Base-by-base conservation (phyloP, 2,329 filamentous ascomycete genomes). In the Mariannaea elegans region DNA sequence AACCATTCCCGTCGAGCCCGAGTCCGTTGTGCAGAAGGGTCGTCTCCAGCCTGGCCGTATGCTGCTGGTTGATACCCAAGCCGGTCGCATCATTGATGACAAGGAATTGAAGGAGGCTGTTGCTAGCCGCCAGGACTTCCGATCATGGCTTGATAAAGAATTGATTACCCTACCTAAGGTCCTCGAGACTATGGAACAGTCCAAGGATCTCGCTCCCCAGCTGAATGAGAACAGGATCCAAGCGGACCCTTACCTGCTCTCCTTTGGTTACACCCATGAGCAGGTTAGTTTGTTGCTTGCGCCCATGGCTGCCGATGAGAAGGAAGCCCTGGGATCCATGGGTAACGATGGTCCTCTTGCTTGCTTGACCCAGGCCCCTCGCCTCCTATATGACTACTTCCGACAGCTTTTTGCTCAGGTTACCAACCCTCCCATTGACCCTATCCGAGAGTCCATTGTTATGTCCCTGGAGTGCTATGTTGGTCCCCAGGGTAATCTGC, bases 401-500 rank as follows among this genome's bases (percentile, higher is more conserved):
- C 89, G 94, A 64, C 92, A 98, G 81, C 89, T 98, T 41, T 98
- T 98, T 76, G 94, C 94, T 9, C 94, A 98, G 80, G 94, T 98
- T 76, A 98, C 94, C 63, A 98, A 98, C 78, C 94, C 94, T 68
- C 94, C 94, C 13, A 98, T 98, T 73, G 94, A 98, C 73, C 94
- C 94, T 29, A 98, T 98, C 70, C 87, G 94, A 77, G 94, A 98
- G 83, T 94, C 94, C 24, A 95, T 97, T 72, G 94, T 98, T 77
- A 98, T 98, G 94, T 97, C 94, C 56, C 81, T 98, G 38, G 94
- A 97, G 75, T 96, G 94, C 72, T 98, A 97, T 74, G 92, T 98
- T 68, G 94, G 94, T 47, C 94, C 94, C 44, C 94, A 98, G 78
- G 94, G 94, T 59, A 98, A 98, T 75, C 81, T 98, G 58, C 83